Base-by-base conservation (phyloP, 192 early-diverging fungal species). In the Backusella luteola region DNA sequence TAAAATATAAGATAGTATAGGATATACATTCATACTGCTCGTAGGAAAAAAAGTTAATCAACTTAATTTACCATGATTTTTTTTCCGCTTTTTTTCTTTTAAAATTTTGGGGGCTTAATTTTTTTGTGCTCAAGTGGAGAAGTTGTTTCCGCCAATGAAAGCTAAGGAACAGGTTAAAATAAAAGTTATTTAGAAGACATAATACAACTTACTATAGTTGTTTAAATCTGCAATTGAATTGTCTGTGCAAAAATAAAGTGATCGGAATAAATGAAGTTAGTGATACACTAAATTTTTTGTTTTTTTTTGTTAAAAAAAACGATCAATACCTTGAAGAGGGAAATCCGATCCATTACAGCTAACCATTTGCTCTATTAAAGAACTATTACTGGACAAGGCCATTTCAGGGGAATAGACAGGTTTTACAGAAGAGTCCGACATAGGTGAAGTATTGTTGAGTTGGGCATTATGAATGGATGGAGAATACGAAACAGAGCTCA, bases 151-250 rank as follows among this genome's bases (percentile, higher is more conserved):
- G 23, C 26, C 26, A 63, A 63, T 63, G 23, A 63, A 63, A 63
- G 11, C 56, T 63, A 63, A 63, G 4, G 14, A 63, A 63, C 9
- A 26, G 26, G 56, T 63, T 63, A 63, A 29, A 63, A 63, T 29
- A 63, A 49, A 49, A 63, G 56, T 63, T 29, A 63, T 63, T 63
- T 63, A 63, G 56, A 63, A 63, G 23, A 63, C 23, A 14, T 23
- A 63, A 63, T 63, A 63, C 4, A 63, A 63, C 56, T 63, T 63
- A 63, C 56, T 29, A 63, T 63, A 63, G 56, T 26, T 59, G 53
- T 63, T 63, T 63, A 63, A 63, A 63, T 63, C 56, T 63, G 56
- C 8, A 63, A 63, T 63, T 63, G 56, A 63, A 63, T 63, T 63
- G 56, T 63, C 56, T 63, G 56, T 63, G 56, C 56, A 63, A 63